Conservation (phyloP, 1,284 basidiomycete genomes). For the Uromyces viciae-fabae region DNA sequence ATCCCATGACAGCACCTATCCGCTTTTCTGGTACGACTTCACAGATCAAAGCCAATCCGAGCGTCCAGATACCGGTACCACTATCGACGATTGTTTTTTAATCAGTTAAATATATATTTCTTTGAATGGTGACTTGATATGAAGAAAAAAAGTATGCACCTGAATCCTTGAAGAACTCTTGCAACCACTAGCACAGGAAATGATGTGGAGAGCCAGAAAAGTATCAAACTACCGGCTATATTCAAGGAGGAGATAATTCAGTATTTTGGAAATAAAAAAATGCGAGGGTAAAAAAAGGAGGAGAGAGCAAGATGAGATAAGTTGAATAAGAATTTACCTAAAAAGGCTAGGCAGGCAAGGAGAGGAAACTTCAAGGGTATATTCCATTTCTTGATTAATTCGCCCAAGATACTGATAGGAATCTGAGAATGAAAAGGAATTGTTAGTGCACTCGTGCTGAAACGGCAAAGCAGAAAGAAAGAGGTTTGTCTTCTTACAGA, state of each 20-base stretch:
- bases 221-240: slow-evolving; percentile 21
- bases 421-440: not conserved
- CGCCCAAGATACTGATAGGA: slow-evolving; percentile 25
- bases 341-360: not conserved
- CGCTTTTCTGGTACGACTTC: slow-evolving; percentile 19
- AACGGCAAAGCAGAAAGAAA: too few relatives aligned
- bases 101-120: not conserved
- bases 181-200: slow-evolving; percentile 29
- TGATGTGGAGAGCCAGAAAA: slow-evolving; percentile 22
- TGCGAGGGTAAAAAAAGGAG: not conserved
- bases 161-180: slow-evolving; percentile 28
- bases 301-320: not conserved
- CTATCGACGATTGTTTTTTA: not conserved
- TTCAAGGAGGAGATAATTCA: not conserved
- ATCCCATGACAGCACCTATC: slow-evolving; percentile 28
- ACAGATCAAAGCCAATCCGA: slow-evolving; percentile 36
- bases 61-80: slow-evolving; percentile 26
- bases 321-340: not conserved
- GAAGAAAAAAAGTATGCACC: not conserved
- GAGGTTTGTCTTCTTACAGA: not conserved
- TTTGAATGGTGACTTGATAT: not conserved
- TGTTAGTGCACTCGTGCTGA: too few relatives aligned
- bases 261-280: not conserved
- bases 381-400: slow-evolving; percentile 9
- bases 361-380: too few relatives aligned